phyloP scores from a whole-genome alignment of 2,329 filamentous ascomycete genomes.

The Penicillium polonicum region DNA sequence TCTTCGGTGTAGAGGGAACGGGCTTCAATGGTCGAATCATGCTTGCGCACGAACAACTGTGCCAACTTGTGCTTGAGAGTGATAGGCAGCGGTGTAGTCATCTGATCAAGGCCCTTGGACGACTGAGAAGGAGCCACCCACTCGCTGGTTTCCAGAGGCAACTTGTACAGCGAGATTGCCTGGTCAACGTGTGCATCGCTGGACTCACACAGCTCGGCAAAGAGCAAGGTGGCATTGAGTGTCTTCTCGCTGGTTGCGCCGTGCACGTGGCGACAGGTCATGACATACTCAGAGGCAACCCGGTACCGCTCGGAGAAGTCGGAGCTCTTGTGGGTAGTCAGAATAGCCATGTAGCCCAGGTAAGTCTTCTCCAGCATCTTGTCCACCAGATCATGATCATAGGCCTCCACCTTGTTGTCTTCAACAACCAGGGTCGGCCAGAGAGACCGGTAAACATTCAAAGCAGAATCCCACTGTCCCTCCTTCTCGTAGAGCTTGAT shows the following conservation, averaged over 20 bases:
- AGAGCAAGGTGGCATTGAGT: constrained; percentile 39
- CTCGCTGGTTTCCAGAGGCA: constrained; percentile 44
- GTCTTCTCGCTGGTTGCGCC: constrained; percentile 37
- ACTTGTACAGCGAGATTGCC: constrained; percentile 48
- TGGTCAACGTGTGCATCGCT: constrained; percentile 47
- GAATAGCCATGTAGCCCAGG: constrained; percentile 49
- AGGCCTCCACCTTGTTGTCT: constrained; percentile 40
- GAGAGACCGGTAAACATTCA: constrained; percentile 47
- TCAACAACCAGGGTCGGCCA: constrained; percentile 50
- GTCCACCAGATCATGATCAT: constrained; percentile 39
- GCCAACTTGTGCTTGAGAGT: constrained; percentile 53
- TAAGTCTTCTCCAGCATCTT: constrained; percentile 49
- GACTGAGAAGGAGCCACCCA: constrained; percentile 35
- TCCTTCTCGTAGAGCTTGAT: constrained; percentile 48
- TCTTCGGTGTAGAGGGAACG: constrained; percentile 44
- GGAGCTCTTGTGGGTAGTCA: constrained; percentile 43
- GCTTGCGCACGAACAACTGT: constrained; percentile 48
- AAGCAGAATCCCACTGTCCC: constrained; percentile 47
- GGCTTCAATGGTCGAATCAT: constrained; percentile 40
- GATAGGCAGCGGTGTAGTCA: constrained; percentile 40
- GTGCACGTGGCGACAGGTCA: constrained; percentile 45
- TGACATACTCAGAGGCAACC: constrained; percentile 51
- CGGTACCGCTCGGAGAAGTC: constrained; percentile 48
- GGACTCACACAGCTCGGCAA: constrained; percentile 50
- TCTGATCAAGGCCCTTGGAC: constrained; percentile 31